Conservation (phyloP, 768 basidiomycete species). For the Candolleomyces aberdarensis region DNA sequence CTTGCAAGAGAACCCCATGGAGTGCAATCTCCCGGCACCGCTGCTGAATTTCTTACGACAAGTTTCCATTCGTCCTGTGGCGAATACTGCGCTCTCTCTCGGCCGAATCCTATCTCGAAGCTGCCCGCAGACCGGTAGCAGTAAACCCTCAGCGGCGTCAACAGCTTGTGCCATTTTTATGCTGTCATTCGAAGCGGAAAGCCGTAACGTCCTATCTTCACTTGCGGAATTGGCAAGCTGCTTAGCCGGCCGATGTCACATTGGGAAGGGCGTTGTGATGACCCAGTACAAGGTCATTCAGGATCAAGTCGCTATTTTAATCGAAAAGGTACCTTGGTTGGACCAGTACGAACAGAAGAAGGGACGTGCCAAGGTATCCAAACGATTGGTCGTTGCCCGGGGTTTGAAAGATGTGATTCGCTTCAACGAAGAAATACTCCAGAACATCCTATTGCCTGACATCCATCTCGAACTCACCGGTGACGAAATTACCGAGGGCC, state of each 20-base stretch:
- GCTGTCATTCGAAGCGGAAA: slow-evolving; percentile 68
- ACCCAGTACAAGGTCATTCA: slow-evolving; percentile 65
- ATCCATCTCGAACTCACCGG: slow-evolving; percentile 35
- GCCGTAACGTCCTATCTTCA: slow-evolving; percentile 47
- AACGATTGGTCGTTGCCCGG: slow-evolving; percentile 62
- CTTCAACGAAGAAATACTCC: slow-evolving; percentile 64
- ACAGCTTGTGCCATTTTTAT: slow-evolving; percentile 70
- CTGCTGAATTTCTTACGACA: slow-evolving; percentile 37
- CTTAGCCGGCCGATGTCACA: slow-evolving; percentile 50
- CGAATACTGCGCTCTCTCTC: slow-evolving; percentile 45
- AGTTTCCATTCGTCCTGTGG: slow-evolving; percentile 38
- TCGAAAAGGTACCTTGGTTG: slow-evolving; percentile 72
- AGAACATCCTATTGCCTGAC: slow-evolving; percentile 34
- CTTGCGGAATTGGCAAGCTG: slow-evolving; percentile 54
- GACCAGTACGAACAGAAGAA: slow-evolving; percentile 48
- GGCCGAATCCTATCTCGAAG: slow-evolving; percentile 39
- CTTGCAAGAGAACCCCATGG: slow-evolving; percentile 29
- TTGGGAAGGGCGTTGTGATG: slow-evolving; percentile 56
- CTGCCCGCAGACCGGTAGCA: slow-evolving; percentile 29
- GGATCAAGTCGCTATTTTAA: slow-evolving; percentile 56
- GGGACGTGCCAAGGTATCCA: slow-evolving; percentile 58
- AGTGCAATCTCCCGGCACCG: slow-evolving; percentile 27
- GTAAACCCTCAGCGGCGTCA: slow-evolving; percentile 35
- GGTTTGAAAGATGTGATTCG: slow-evolving; percentile 68
- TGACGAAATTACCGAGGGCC: slow-evolving; percentile 7